Base-by-base conservation (phyloP, 1,139 yeast genomes). In the Zygosaccharomyces sapae region DNA sequence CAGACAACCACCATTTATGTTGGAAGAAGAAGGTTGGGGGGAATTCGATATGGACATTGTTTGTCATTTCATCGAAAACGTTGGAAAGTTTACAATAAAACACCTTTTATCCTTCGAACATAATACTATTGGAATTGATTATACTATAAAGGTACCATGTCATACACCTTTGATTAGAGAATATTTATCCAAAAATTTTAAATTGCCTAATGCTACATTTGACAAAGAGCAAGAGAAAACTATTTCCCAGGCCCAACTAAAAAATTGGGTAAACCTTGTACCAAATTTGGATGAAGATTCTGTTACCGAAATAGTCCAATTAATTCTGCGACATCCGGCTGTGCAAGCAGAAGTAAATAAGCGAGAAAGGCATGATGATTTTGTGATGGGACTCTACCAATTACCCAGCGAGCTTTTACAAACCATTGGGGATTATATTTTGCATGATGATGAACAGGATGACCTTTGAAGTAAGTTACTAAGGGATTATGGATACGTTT, bases 11-110 rank as follows among this genome's bases (percentile, higher is more conserved):
- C 98, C 97, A 13, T 92, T 89, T 70, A 74, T 70, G 57, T 79
- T 92, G 44, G 86, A 82, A 62, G 98, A 92, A 68, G 81, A 86
- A 69, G 98, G 98, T 41, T 92, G 98, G 98, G 98, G 98, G 58
- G 97, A 90, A 62, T 90, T 90, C 63, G 95, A 87, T 63, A 76
- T 90, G 65, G 86, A 86, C 33, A 82, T 92, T 54, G 75, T 83
- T 2, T 73, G 90, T 50, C 83, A 81, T 51, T 73, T 86, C 48
- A 76, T 83, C 24, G 95, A 90, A 46, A 82, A 83, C 57, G 83
- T 81, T 44, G 97, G 96, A 22, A 95, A 86, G 63, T 76, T 85
- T 53, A 83, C 83, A 57, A 69, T 92, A 50, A 77, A 76, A 58
- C 97, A 92, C 66, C 96, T 89, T 66, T 77, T 92, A 60, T 83